Evolutionary conservation across 441 rosid genomes (phyloP), one percentile per base, ranked within the genome.

Genomic region (Gossypium davidsonii): DNA sequence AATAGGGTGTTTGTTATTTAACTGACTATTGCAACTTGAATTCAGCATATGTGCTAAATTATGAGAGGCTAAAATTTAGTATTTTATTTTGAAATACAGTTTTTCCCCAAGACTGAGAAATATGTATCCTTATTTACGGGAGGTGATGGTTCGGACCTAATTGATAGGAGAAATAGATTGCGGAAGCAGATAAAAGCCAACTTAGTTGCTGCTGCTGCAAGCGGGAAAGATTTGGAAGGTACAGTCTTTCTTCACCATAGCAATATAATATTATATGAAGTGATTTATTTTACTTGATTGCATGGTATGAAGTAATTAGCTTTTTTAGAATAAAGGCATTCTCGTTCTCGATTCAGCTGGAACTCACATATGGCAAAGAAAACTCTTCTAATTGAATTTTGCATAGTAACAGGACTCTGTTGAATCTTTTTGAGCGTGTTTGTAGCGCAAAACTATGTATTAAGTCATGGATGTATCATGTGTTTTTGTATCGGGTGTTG

Each of bases 171-270:
- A 83, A 89, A 88, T 84, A 86, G 82, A 83, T 76, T 93, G 88
- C 92, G 99, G 31, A 88, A 89, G 78, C 97, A 93, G 90, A 89
- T 95, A 70, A 93, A 95, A 84, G 94, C 92, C 55, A 93, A 91
- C 77, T 85, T 91, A 69, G 67, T 89, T 80, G 88, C 95, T 82
- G 98, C 97, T 80, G 94, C 99, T 57, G 95, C 97, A 67, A 88
- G 89, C 73, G 99, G 99, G 76, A 95, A 93, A 83, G 97, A 95
- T 76, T 83, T 95, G 82, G 99, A 95, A 90, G 98, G 99, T 93
- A 83, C 70, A 53, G 20, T 70, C 42, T 46, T 34, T 64, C 3
- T 34, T 2, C 34, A 3, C 6, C 21, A 23, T 17, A 10, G 15
- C 62, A 1, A 26, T 28, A 1, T 60, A 26, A 67, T 31, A 37